Evolutionary conservation across 1,139 yeast genomes (phyloP).

Genomic region (Candida dubliniensis): DNA sequence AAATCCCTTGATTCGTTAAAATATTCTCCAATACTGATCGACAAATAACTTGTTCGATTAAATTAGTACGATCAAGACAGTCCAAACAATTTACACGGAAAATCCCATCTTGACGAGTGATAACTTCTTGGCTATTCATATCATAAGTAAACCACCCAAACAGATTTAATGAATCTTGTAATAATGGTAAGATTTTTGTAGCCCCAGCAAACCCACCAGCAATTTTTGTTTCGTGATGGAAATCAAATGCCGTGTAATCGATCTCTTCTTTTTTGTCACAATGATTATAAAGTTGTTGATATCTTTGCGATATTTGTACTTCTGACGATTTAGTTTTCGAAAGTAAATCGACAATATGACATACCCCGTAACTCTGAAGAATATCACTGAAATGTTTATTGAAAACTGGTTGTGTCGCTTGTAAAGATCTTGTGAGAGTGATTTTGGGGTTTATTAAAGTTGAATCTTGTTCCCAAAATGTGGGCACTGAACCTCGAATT

Average conservation of each 20-base stretch:
- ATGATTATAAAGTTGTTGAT: conserved; percentile 52
- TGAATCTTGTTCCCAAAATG: conserved; percentile 98
- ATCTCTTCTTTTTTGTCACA: conserved; percentile 50
- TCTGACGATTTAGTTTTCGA: conserved; percentile 77
- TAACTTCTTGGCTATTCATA: conserved; percentile 44
- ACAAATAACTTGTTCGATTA: conserved; percentile 83
- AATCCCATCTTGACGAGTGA: conserved; percentile 82
- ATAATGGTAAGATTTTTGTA: conserved; percentile 59
- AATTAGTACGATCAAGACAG: conserved; percentile 91
- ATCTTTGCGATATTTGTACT: conserved; percentile 67
- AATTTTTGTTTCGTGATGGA: conserved; percentile 83
- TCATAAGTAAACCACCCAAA: conserved; percentile 81
- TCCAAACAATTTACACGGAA: conserved; percentile 93
- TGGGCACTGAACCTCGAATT: conserved; percentile 91
- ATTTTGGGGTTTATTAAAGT: conserved; percentile 82
- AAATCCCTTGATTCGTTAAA: conserved; percentile 26
- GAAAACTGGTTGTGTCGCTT: conserved; percentile 91
- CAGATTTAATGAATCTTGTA: conserved; percentile 65
- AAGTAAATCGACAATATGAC: conserved; percentile 80
- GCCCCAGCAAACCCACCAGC: conserved; percentile 89
- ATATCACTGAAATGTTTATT: conserved; percentile 74
- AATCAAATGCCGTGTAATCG: conserved; percentile 79
- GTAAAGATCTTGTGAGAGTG: conserved; percentile 80
- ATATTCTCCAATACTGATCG: conserved; percentile 62
- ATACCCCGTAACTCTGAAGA: conserved; percentile 75